phyloP scores from a whole-genome alignment of 1,284 basidiomycete genomes.

The Cystobasidiaceae sp. region DNA sequence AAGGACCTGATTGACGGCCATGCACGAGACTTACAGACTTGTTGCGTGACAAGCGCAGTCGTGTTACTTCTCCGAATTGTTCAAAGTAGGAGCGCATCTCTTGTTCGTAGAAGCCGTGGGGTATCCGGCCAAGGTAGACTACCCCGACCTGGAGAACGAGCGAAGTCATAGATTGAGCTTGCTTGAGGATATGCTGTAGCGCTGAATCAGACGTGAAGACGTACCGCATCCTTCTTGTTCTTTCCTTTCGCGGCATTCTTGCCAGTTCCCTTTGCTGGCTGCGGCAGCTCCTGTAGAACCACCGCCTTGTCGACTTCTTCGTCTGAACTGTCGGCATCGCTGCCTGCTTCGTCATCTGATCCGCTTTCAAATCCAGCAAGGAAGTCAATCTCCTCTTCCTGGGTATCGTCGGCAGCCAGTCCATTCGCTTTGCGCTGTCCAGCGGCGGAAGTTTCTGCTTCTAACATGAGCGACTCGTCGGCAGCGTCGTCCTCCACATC shows the following conservation, averaged over 20 bases:
- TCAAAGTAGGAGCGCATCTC: conserved; percentile 88
- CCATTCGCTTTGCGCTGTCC: conserved; percentile 2
- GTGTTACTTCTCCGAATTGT: conserved; percentile 88
- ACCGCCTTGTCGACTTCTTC: conserved; percentile 17
- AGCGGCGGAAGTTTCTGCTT: conserved; percentile 22
- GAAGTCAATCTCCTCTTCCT: conserved; percentile 23
- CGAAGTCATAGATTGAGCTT: background rate
- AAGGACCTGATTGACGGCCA: background rate
- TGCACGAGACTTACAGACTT: conserved; percentile 62
- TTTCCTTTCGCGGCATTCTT: conserved; percentile 15
- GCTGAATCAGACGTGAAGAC: background rate
- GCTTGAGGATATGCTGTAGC: background rate
- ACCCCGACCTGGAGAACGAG: conserved; percentile 62
- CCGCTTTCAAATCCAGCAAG: conserved; percentile 29
- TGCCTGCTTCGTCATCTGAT: conserved; percentile 23
- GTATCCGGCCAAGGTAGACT: conserved; percentile 81
- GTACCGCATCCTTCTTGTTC: conserved; percentile 5
- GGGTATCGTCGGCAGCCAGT: background rate
- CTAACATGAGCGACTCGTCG: background rate
- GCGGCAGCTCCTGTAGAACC: conserved; percentile 17
- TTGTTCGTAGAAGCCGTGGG: conserved; percentile 95
- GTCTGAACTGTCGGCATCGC: conserved; percentile 24
- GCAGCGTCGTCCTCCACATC: conserved; percentile 14
- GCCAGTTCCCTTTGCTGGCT: background rate
- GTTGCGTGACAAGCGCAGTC: conserved; percentile 84